A percentile compares a stretch with the other conserved stretches of the same genome.
phyloP scores from a whole-genome alignment of 176 grass and related monocot genomes.

The Guadua angustifolia region DNA sequence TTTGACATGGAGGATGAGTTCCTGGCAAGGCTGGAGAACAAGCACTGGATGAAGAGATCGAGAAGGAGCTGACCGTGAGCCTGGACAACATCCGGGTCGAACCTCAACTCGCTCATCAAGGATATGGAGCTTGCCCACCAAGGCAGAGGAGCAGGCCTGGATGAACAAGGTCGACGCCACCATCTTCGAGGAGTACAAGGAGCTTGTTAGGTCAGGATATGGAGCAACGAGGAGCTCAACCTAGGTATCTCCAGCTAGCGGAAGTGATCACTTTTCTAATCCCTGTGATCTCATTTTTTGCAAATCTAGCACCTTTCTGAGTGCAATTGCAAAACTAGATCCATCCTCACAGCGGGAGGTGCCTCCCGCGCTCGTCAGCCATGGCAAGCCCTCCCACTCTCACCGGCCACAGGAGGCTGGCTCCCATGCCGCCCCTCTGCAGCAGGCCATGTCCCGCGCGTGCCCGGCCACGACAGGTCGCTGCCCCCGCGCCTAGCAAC shows the following conservation, averaged over 20 bases:
- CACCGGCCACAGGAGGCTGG: no score
- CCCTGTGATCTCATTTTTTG: no score
- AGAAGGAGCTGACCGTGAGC: conserved; percentile 65
- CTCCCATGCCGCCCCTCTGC: no score
- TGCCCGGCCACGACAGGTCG: no score
- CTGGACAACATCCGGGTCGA: conserved; percentile 57
- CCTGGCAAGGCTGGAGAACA: conserved; percentile 78
- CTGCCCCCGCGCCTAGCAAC: no score
- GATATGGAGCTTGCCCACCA: conserved; percentile 71
- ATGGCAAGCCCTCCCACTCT: no score
- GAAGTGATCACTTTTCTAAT: no score
- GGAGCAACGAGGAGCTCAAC: conserved; percentile 46
- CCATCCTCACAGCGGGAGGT: no score
- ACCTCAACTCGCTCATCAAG: conserved; percentile 67
- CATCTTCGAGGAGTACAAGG: conserved; percentile 84
- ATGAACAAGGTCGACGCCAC: conserved; percentile 74
- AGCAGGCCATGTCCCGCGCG: no score
- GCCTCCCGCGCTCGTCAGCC: no score
- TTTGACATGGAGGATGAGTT: conserved; percentile 95
- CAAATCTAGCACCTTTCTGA: no score
- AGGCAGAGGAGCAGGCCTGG: conserved; percentile 65
- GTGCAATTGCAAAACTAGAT: no score
- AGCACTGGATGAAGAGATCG: conserved; percentile 68
- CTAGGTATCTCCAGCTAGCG: not conserved
- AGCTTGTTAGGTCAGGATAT: conserved; percentile 56